Conservation (phyloP, 768 basidiomycete species). For the Russula earlei region DNA sequence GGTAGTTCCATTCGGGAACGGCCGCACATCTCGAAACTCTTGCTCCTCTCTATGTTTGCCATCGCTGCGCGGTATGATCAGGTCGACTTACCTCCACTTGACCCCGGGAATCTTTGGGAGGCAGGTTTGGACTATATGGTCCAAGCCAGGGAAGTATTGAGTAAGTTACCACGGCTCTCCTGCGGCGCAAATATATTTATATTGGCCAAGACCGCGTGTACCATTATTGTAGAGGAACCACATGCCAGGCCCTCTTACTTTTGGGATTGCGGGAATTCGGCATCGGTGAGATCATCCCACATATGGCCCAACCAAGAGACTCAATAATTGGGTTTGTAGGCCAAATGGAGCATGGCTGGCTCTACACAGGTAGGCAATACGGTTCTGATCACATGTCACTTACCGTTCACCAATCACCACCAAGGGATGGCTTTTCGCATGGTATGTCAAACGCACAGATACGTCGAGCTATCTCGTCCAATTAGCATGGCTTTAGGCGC, state of each 20-base stretch:
- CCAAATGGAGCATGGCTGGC: constrained; percentile 79
- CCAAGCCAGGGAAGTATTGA: constrained; percentile 52
- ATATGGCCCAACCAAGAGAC: background rate
- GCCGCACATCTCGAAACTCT: constrained; percentile 43
- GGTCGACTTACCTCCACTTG: constrained; percentile 34
- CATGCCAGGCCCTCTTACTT: constrained; percentile 72
- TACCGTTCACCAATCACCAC: background rate
- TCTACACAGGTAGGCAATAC: constrained; percentile 50
- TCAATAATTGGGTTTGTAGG: constrained; percentile 24
- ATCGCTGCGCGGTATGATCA: constrained; percentile 66
- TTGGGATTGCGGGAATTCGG: constrained; percentile 82
- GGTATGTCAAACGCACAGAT: constrained; percentile 30
- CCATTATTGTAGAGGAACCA: constrained; percentile 60
- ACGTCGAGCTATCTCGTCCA: constrained; percentile 2
- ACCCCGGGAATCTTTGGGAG: constrained; percentile 56
- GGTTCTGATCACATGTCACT: background rate
- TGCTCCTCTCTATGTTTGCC: constrained; percentile 75
- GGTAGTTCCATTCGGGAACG: constrained; percentile 43
- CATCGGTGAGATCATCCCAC: constrained; percentile 43
- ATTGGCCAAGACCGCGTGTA: constrained; percentile 44
- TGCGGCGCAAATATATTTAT: background rate
- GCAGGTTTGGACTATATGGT: constrained; percentile 57
- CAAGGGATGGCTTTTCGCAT: constrained; percentile 67
- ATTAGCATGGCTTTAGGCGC: constrained; percentile 38
- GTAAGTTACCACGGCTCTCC: constrained; percentile 30